Evolutionary conservation across 495 filamentous ascomycete genomes (phyloP).

Genomic region (Aspergillus panamensis): DNA sequence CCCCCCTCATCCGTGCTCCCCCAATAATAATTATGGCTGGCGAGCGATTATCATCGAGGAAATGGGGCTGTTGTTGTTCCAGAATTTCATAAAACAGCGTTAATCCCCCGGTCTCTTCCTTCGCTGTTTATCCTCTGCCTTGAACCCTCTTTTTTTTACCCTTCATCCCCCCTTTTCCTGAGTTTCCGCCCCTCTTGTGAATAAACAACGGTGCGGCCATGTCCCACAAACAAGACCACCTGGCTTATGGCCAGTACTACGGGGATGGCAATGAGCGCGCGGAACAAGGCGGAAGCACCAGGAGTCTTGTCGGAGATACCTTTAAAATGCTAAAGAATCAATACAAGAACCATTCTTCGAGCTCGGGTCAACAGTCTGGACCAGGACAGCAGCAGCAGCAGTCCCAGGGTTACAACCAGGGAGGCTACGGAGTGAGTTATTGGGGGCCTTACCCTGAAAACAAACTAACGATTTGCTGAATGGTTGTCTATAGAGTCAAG

Average conservation of each 20-base stretch:
- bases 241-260: conserved; percentile 58
- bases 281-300: conserved; percentile 34
- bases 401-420: conserved; percentile 7
- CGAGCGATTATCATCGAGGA: neutral
- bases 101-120: conserved; percentile 15
- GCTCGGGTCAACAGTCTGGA: conserved; percentile 13
- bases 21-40: neutral
- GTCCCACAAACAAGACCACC: conserved; percentile 45
- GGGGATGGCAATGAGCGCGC: conserved; percentile 28
- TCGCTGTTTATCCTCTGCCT: conserved; percentile 8
- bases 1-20: neutral
- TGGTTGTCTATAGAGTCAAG: neutral
- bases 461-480: neutral
- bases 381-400: conserved; percentile 16
- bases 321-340: conserved; percentile 47
- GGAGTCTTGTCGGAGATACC: conserved; percentile 54
- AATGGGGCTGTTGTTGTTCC: neutral
- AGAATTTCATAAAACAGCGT: neutral
- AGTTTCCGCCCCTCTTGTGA: neutral
- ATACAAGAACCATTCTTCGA: conserved; percentile 36
- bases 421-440: neutral
- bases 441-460: neutral
- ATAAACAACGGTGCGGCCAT: conserved; percentile 22
- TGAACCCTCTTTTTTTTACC: conserved; percentile 9
- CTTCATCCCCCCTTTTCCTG: neutral